A percentile compares a stretch with the other conserved stretches of the same genome.
Conservation (phyloP, 2,329 filamentous ascomycete genomes). For the Pyricularia pennisetigena region DNA sequence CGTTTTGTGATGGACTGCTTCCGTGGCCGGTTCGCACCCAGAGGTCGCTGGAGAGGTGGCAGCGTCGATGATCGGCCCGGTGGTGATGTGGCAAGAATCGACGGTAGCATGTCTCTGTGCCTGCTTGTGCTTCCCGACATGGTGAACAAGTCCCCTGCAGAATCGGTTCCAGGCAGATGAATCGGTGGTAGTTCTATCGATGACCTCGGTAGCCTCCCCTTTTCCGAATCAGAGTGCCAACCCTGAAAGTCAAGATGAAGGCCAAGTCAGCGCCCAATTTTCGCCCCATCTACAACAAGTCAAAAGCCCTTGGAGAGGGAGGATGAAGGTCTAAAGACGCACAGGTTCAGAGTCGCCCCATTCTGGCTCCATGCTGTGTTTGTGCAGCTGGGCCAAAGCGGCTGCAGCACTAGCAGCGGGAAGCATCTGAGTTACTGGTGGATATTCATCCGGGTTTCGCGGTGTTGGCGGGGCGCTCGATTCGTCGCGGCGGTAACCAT, state of each 20-base stretch:
- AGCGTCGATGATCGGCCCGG: constrained; percentile 81
- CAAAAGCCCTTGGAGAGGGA: not conserved
- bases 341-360: constrained; percentile 50
- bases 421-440: constrained; percentile 46
- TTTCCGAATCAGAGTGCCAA: constrained; percentile 62
- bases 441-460: constrained; percentile 58
- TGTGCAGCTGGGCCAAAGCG: constrained; percentile 73
- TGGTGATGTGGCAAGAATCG: constrained; percentile 71
- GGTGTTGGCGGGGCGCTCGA: constrained; percentile 59
- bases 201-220: constrained; percentile 50
- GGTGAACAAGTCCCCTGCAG: constrained; percentile 65
- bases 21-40: constrained; percentile 62
- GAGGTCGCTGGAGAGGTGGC: constrained; percentile 67
- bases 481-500: constrained; percentile 55
- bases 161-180: constrained; percentile 43
- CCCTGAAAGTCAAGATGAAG: constrained; percentile 35
- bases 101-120: constrained; percentile 70
- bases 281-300: not conserved
- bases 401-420: constrained; percentile 72
- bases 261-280: not conserved
- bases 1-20: constrained; percentile 83
- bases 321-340: constrained; percentile 4
- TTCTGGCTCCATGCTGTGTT: constrained; percentile 64
- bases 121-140: constrained; percentile 40
- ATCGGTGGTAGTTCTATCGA: constrained; percentile 67